Conservation (phyloP, 768 basidiomycete genomes). For the Roridomyces roridus region DNA sequence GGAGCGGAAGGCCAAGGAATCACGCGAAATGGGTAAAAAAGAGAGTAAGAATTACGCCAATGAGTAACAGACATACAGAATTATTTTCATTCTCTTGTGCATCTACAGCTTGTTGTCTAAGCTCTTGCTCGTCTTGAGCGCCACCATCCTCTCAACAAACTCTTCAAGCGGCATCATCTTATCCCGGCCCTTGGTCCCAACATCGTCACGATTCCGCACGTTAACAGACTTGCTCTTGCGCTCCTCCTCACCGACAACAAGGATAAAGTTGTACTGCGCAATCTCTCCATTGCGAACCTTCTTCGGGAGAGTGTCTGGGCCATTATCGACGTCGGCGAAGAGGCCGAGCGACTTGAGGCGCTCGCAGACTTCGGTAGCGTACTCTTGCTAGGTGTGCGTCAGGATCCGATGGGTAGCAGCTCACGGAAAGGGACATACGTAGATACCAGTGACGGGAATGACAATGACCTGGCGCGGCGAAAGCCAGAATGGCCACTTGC, state of each 20-base stretch:
- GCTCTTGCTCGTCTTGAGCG: conserved; percentile 63
- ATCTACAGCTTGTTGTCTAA: conserved; percentile 49
- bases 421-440: conserved; percentile 61
- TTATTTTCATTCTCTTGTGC: neutral
- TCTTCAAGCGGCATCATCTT: conserved; percentile 78
- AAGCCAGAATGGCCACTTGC: conserved; percentile 99
- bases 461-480: conserved; percentile 96
- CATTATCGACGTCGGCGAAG: conserved; percentile 92
- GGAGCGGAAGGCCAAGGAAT: no score
- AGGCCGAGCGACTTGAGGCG: conserved; percentile 73
- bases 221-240: conserved; percentile 88
- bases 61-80: no score
- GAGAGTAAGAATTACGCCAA: neutral
- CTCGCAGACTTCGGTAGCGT: conserved; percentile 82
- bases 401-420: no score
- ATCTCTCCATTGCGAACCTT: conserved; percentile 98
- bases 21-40: no score
- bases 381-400: conserved; percentile 73
- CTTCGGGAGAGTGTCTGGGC: conserved; percentile 91
- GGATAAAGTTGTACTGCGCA: conserved; percentile 97
- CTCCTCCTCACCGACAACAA: conserved; percentile 97
- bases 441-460: conserved; percentile 90
- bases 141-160: conserved; percentile 70
- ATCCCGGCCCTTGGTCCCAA: conserved; percentile 81
- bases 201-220: conserved; percentile 93